Base-by-base conservation (phyloP, 75 land plant genomes). In the Sequoiadendron giganteum region DNA sequence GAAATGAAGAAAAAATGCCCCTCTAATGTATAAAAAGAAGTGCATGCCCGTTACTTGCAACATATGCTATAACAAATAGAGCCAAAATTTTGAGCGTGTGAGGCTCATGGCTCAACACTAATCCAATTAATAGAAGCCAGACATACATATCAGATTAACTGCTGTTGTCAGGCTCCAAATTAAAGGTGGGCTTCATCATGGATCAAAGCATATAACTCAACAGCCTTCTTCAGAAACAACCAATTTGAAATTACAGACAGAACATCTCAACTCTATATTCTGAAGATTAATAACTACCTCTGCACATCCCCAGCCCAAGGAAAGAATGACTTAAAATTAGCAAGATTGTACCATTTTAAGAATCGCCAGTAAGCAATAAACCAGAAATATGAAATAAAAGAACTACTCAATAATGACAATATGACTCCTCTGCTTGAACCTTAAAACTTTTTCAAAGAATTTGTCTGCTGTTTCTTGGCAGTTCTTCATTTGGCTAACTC, bases 401-500 rank as follows among this genome's bases (percentile, higher is more conserved):
- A 70, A 25, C 77, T 90, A 95, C 89, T 96, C 95, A 34, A 96
- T 90, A 19, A 85, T 86, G 39, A 95, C 95, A 61, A 95, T 90
- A 14, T 90, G 85, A 72, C 92, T 92, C 85, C 79, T 78, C 85
- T 48, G 73, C 68, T 88, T 85, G 58, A 96, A 92, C 86, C 85
- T 88, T 88, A 92, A 91, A 72, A 96, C 87, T 81, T 94, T 92
- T 47, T 93, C 90, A 87, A 94, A 96, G 90, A 96, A 95, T 55
- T 92, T 92, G 85, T 96, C 97, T 52, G 95, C 94, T 58, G 87
- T 91, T 72, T 90, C 91, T 42, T 95, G 93, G 86, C 87, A 88
- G 87, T 92, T 94, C 90, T 93, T 96, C 98, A 96, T 96, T 86
- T 93, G 95, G 21, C 91, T 94, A 48, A 94, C 91, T 85, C 89